Conservation (phyloP, 805 yeast genomes). For the Lipomyces orientalis region DNA sequence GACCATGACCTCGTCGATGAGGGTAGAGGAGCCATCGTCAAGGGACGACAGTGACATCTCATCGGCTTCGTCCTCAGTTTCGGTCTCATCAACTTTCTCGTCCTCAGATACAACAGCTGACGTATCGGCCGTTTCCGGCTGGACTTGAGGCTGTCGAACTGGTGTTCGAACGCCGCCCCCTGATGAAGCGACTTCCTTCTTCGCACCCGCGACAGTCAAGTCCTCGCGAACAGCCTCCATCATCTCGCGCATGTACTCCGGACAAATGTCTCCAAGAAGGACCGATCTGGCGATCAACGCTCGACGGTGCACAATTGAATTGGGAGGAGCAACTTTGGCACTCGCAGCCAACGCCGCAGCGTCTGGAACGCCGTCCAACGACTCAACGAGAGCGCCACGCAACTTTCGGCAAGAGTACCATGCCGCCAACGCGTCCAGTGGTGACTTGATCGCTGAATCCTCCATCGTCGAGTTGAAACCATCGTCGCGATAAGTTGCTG, state of each 20-base stretch:
- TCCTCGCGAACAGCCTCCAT: conserved; percentile 39
- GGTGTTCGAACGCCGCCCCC: background rate
- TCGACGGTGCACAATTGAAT: conserved; percentile 41
- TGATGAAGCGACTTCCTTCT: conserved; percentile 4
- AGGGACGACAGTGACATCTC: conserved; percentile 9
- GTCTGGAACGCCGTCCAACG: conserved; percentile 29
- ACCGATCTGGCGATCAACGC: conserved; percentile 43
- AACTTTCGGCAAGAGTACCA: conserved; percentile 41
- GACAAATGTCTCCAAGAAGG: conserved; percentile 39
- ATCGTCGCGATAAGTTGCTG: conserved; percentile 31
- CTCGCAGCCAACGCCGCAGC: conserved; percentile 21
- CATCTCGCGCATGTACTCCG: conserved; percentile 36
- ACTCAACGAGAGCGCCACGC: conserved; percentile 38
- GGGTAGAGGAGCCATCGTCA: conserved; percentile 16
- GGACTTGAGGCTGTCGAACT: background rate
- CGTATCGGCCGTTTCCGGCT: background rate
- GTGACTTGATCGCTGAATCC: conserved; percentile 40
- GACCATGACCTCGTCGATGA: conserved; percentile 3
- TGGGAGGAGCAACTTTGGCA: conserved; percentile 42
- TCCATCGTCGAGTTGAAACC: conserved; percentile 36
- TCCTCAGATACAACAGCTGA: conserved; percentile 19
- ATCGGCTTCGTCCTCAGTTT: conserved; percentile 16
- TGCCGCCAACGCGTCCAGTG: conserved; percentile 43
- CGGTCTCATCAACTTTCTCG: conserved; percentile 6
- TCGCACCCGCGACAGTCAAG: conserved; percentile 21